Conservation (phyloP, 1,284 basidiomycete genomes). For the Cystobasidiaceae sp. region DNA sequence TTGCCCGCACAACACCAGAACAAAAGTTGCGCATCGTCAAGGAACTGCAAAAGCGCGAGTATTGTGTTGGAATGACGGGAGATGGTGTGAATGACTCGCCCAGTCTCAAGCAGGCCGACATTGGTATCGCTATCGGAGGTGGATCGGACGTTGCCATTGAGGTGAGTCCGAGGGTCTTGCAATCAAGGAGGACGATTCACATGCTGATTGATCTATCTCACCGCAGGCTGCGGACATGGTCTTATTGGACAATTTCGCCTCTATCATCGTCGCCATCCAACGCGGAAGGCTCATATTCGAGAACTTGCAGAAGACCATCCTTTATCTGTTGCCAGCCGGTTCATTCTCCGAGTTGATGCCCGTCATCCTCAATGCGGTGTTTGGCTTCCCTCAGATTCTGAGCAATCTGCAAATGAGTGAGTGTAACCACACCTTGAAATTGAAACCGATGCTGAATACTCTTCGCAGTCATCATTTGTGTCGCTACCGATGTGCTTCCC, state of each 20-base stretch:
- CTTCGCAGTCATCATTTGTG: constrained; percentile 58
- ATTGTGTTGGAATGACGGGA: constrained; percentile 58
- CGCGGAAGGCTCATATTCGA: constrained; percentile 52
- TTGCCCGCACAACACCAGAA: constrained; percentile 66
- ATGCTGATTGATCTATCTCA: constrained; percentile 41
- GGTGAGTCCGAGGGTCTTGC: too few relatives aligned
- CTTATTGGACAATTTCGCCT: constrained; percentile 48
- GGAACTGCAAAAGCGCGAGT: constrained; percentile 55
- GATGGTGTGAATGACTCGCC: constrained; percentile 69
- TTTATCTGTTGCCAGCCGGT: constrained; percentile 42
- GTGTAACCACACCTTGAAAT: constrained; percentile 35
- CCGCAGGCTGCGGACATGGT: constrained; percentile 49
- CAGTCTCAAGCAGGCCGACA: constrained; percentile 48
- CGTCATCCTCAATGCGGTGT: constrained; percentile 55
- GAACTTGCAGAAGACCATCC: constrained; percentile 56
- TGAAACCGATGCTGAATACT: constrained; percentile 43
- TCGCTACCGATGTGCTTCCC: constrained; percentile 55
- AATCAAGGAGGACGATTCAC: too few relatives aligned
- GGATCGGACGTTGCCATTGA: constrained; percentile 46
- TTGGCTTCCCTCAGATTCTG: constrained; percentile 55
- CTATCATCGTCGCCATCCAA: constrained; percentile 50
- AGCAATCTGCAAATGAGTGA: constrained; percentile 52
- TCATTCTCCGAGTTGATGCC: constrained; percentile 65
- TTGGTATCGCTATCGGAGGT: constrained; percentile 53
- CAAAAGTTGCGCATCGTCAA: constrained; percentile 64